phyloP scores from a whole-genome alignment of 2,329 filamentous ascomycete genomes.

The Esteya vermicola region DNA sequence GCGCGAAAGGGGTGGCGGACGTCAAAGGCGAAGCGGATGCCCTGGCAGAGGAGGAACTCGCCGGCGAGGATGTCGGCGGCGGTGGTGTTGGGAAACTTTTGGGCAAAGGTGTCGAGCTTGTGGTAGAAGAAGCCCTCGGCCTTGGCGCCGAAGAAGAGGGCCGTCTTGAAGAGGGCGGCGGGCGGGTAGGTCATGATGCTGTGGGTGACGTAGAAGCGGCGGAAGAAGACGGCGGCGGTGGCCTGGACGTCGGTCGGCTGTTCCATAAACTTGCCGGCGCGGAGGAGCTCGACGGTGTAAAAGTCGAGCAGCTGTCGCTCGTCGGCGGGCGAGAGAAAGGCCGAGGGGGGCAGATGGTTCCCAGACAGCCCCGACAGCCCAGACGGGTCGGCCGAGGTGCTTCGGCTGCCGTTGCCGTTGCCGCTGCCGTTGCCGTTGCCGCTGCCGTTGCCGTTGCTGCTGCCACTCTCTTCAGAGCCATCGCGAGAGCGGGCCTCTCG shows the following conservation, averaged over 20 bases:
- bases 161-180: conserved; percentile 75
- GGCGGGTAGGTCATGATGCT: conserved; percentile 94
- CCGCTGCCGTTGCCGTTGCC: background rate
- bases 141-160: conserved; percentile 86
- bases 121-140: conserved; percentile 68
- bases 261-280: conserved; percentile 39
- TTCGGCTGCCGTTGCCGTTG: conserved; percentile 26
- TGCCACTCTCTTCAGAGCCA: background rate
- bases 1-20: conserved; percentile 82
- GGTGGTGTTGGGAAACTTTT: conserved; percentile 54
- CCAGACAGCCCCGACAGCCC: too few relatives aligned
- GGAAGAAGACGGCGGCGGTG: conserved; percentile 79
- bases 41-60: conserved; percentile 86
- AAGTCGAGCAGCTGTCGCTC: conserved; percentile 70
- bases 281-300: conserved; percentile 49
- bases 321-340: conserved; percentile 66
- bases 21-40: conserved; percentile 84
- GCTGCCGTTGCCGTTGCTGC: background rate
- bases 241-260: conserved; percentile 40
- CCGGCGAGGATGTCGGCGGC: conserved; percentile 76
- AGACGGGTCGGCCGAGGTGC: conserved; percentile 21
- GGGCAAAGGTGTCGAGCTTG: conserved; percentile 37
- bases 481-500: conserved; percentile 19
- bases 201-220: conserved; percentile 91
- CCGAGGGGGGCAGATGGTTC: background rate